These are phyloP conservation scores for Fusarium pilosicola DNA, from an alignment of 2,329 filamentous ascomycete genomes.

Conservation along the genomic window DNA sequence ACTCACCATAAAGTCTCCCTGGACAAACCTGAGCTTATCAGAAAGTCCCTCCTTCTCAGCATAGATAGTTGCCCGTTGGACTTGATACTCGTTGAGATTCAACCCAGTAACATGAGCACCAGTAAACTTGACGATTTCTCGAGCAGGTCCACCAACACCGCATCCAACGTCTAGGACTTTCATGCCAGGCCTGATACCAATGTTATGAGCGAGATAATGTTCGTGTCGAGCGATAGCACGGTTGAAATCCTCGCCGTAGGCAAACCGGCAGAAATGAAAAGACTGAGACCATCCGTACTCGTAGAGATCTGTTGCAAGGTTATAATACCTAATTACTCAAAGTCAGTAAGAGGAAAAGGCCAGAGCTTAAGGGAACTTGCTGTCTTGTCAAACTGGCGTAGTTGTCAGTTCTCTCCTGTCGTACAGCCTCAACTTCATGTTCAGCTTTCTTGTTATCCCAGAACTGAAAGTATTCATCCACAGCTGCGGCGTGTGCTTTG, in stretches of 20 bases:
- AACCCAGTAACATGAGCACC: slow-evolving; percentile 85
- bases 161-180: slow-evolving; percentile 94
- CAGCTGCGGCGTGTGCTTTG: slow-evolving; percentile 76
- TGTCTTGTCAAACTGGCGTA: slow-evolving; percentile 91
- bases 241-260: slow-evolving; percentile 82
- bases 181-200: slow-evolving; percentile 82
- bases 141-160: slow-evolving; percentile 91
- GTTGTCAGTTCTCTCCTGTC: slow-evolving; percentile 77
- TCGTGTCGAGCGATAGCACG: slow-evolving; percentile 93
- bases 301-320: slow-evolving; percentile 89
- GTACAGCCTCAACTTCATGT: slow-evolving; percentile 77
- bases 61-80: slow-evolving; percentile 84
- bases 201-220: slow-evolving; percentile 90
- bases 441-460: slow-evolving; percentile 82
- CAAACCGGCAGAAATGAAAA: slow-evolving; percentile 96
- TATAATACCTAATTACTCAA: slow-evolving; percentile 76
- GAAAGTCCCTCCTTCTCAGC: slow-evolving; percentile 81
- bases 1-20: slow-evolving; percentile 92
- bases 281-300: slow-evolving; percentile 93
- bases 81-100: slow-evolving; percentile 99
- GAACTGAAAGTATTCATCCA: slow-evolving; percentile 91
- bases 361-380: slow-evolving; percentile 58
- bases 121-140: slow-evolving; percentile 93
- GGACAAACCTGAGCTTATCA: slow-evolving; percentile 84
- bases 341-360: fast-evolving